Conservation (phyloP, 305 asterid genomes). For the Ilex paraguariensis region DNA sequence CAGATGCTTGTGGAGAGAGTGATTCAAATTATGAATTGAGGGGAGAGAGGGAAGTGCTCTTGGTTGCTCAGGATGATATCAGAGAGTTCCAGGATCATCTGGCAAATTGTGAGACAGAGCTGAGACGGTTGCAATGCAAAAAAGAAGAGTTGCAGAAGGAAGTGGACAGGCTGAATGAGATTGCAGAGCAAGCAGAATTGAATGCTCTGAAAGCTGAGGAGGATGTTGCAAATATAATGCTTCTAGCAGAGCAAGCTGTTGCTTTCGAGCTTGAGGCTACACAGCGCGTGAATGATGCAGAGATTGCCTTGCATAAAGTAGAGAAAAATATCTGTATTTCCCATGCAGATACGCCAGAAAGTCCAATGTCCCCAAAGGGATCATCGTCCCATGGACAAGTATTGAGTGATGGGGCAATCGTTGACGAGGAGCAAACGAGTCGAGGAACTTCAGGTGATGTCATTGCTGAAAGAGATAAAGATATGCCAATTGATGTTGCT, state of each 20-base stretch:
- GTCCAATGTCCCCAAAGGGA: constrained; percentile 26
- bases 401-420: constrained; percentile 28
- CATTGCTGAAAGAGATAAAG: constrained; percentile 38
- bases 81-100: constrained; percentile 54
- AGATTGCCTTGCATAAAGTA: constrained; percentile 76
- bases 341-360: constrained; percentile 41
- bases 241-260: constrained; percentile 97
- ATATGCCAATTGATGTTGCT: constrained; percentile 36
- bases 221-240: constrained; percentile 91
- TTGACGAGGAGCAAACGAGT: constrained; percentile 37
- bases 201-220: constrained; percentile 78
- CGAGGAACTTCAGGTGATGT: constrained; percentile 37
- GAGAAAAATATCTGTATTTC: constrained; percentile 63
- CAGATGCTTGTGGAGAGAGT: constrained; percentile 31
- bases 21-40: constrained; percentile 23
- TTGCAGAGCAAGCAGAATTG: constrained; percentile 65
- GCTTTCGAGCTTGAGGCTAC: constrained; percentile 94
- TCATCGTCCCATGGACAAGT: constrained; percentile 21
- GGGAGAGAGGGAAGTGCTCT: constrained; percentile 44
- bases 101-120: constrained; percentile 62
- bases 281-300: constrained; percentile 78
- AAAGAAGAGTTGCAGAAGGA: constrained; percentile 88
- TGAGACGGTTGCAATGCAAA: constrained; percentile 56
- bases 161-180: constrained; percentile 62
- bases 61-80: constrained; percentile 58